These are phyloP conservation scores for Wilcoxina mikolae DNA, from an alignment of 495 filamentous ascomycete genomes.

Conservation along the genomic window DNA sequence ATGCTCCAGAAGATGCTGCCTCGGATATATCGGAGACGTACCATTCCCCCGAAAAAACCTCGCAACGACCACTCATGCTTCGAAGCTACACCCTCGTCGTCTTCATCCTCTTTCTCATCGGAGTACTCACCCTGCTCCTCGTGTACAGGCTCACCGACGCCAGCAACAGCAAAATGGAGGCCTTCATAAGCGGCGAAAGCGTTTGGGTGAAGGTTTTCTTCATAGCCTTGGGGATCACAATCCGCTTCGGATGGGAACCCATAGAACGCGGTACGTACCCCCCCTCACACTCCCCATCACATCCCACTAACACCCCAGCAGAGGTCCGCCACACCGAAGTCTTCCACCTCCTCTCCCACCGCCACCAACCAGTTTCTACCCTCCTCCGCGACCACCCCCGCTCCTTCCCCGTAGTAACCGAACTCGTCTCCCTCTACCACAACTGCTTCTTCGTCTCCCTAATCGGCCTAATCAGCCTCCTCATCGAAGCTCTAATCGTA, in stretches of 20 bases:
- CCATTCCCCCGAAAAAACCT: too few species aligned
- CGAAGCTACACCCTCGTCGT: neutral
- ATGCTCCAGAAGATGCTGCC: neutral
- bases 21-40: too few species aligned
- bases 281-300: neutral
- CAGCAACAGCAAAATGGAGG: neutral
- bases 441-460: neutral
- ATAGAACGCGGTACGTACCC: neutral
- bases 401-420: neutral
- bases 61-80: conserved; percentile 1
- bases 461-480: neutral
- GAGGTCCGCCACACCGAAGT: neutral
- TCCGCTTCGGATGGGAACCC: conserved; percentile 1
- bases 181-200: neutral
- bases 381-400: neutral
- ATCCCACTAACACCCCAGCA: neutral
- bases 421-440: neutral
- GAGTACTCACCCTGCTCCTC: neutral
- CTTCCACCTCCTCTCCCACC: neutral
- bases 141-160: neutral
- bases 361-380: neutral
- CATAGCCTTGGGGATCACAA: neutral
- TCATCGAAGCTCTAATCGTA: neutral
- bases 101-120: neutral
- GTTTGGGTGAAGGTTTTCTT: neutral